Percentiles rank a stretch among this genome's conserved stretches.
Evolutionary conservation across 768 basidiomycete genomes (phyloP).

Genomic region (Termitomyces sp.): DNA sequence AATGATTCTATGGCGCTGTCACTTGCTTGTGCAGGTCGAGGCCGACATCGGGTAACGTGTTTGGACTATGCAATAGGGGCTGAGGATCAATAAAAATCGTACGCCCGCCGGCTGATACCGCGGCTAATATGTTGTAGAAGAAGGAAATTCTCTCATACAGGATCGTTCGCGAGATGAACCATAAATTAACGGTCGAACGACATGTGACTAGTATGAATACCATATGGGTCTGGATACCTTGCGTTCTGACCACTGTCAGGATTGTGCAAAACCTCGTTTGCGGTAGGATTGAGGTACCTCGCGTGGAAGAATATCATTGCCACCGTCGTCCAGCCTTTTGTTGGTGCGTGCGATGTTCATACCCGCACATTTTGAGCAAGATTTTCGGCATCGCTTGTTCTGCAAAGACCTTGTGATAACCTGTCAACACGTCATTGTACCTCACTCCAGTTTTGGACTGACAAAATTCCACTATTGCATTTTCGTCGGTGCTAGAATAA

Average conservation of each 20-base stretch:
- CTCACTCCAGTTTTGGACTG: neutral
- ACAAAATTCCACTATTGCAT: constrained; percentile 12
- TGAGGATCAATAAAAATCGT: too few relatives aligned
- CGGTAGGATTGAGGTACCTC: constrained; percentile 12
- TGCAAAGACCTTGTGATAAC: constrained; percentile 10
- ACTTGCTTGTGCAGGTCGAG: constrained; percentile 7
- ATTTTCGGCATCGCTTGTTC: constrained; percentile 13
- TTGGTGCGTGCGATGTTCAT: constrained; percentile 15
- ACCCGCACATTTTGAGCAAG: constrained; percentile 12
- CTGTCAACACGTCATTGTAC: neutral
- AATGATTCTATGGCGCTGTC: constrained; percentile 16
- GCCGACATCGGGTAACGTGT: constrained; percentile 5
- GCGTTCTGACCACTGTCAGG: constrained; percentile 12
- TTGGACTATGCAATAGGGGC: constrained; percentile 14
- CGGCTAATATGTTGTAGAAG: constrained; percentile 4
- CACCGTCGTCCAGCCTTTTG: constrained; percentile 10
- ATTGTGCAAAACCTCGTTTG: constrained; percentile 8
- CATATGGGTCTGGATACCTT: constrained; percentile 4
- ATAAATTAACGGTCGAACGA: neutral
- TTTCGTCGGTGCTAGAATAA: constrained; percentile 14
- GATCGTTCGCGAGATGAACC: constrained; percentile 15
- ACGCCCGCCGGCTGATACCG: too few relatives aligned
- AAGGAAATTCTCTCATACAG: too few relatives aligned
- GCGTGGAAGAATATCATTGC: constrained; percentile 12
- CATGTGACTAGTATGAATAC: neutral